Evolutionary conservation across 2,329 filamentous ascomycete genomes (phyloP), one percentile per base, ranked within the genome.

Genomic region (Lasiodiplodia hormozganensis): DNA sequence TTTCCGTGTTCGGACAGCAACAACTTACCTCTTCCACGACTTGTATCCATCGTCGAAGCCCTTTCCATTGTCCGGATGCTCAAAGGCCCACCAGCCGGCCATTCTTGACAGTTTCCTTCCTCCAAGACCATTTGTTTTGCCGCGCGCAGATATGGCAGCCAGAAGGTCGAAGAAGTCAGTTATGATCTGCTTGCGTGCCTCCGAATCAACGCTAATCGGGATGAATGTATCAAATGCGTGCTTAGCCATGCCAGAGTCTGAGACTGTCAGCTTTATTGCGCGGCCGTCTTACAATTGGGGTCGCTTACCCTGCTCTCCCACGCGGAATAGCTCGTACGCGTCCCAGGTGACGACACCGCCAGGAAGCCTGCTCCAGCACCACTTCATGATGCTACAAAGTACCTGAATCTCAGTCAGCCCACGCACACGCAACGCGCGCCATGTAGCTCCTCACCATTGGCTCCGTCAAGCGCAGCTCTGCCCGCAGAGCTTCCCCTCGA

Each of bases 21-120:
- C 43, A 49, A 77, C 88, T 80, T 83, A 94, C 91, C 84, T 90
- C 73, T 90, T 85, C 94, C 96, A 99, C 54, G 89, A 88, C 76
- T 92, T 92, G 81, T 99, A 99, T 67, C 95, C 94, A 51, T 93
- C 93, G 73, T 98, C 96, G 74, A 99, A 99, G 18, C 96, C 96
- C 77, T 92, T 95, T 52, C 92, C 92, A 7, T 89, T 89, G 77
- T 98, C 94, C 57, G 85, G 88, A 73, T 96, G 93, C 76, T 97
- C 95, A 78, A 99, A 99, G 0, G 95, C 94, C 96, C 96, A 99
- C 96, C 96, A 99, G 56, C 94, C 94, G 51, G 95, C 96, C 86
- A 97, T 93, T 72, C 96, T 89, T 11, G 96, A 98, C 67, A 99
- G 86, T 79, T 98, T 98, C 71, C 94, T 89, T 31, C 96, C 96